These are phyloP conservation scores for Macrotyloma uniflorum DNA, from an alignment of 306 rosid species.

Conservation along the genomic window DNA sequence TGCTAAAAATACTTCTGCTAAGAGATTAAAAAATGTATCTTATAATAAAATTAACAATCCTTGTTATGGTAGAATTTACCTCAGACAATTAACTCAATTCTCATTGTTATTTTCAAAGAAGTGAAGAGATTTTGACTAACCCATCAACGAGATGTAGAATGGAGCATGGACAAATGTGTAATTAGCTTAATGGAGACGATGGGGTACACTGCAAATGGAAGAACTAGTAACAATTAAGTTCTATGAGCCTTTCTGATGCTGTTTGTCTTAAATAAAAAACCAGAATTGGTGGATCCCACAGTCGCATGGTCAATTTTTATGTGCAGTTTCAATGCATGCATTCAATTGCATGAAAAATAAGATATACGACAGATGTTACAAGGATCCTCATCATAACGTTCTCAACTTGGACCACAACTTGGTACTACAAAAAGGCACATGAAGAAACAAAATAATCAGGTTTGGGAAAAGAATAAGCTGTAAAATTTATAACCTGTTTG, in stretches of 20 bases:
- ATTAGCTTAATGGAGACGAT: background rate
- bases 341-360: background rate
- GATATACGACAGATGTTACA: background rate
- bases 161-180: background rate
- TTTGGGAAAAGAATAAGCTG: too few species aligned
- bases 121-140: background rate
- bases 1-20: too few species aligned
- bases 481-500: background rate
- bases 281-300: conserved; percentile 3
- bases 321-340: background rate
- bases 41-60: too few species aligned
- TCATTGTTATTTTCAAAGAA: too few species aligned
- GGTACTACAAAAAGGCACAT: background rate
- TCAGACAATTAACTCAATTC: too few species aligned
- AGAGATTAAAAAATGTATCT: too few species aligned
- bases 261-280: background rate
- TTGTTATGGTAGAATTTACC: too few species aligned
- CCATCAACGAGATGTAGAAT: background rate
- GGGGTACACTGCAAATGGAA: conserved; percentile 20
- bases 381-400: background rate
- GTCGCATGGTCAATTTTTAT: background rate
- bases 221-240: background rate
- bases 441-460: conserved; percentile 24
- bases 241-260: background rate
- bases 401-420: conserved; percentile 25